phyloP scores from a whole-genome alignment of 1,284 basidiomycete species.

The Cerioporus squamosus region DNA sequence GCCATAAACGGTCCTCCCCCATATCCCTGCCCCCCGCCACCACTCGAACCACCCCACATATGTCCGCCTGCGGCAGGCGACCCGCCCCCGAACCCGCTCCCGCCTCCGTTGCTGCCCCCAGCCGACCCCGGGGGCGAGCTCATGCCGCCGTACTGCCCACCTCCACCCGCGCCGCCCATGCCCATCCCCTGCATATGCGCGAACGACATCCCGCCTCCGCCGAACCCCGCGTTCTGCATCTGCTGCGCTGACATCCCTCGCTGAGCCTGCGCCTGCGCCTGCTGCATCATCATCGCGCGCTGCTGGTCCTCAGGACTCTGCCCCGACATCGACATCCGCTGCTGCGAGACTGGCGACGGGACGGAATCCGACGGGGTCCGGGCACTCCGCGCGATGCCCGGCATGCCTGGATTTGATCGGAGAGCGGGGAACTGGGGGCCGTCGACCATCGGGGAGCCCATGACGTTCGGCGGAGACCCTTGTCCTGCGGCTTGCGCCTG shows the following conservation, averaged over 20 bases:
- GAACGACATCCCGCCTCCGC: constrained; percentile 10
- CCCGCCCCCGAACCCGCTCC: constrained; percentile 19
- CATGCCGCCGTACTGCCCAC: constrained; percentile 43
- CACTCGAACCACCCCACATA: constrained; percentile 27
- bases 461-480: constrained; percentile 16
- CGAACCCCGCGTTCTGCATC: constrained; percentile 20
- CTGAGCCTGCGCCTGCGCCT: constrained; percentile 31
- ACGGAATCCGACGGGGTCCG: constrained; percentile 70
- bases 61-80: constrained; percentile 25
- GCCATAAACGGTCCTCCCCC: constrained; percentile 29
- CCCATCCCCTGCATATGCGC: constrained; percentile 10
- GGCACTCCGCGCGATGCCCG: constrained; percentile 71
- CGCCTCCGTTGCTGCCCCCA: constrained; percentile 16
- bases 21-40: constrained; percentile 19
- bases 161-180: constrained; percentile 9
- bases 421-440: constrained; percentile 35
- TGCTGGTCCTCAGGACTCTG: constrained; percentile 56
- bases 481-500: constrained; percentile 12
- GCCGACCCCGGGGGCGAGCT: constrained; percentile 39
- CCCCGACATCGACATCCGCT: constrained; percentile 29
- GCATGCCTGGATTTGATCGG: constrained; percentile 61
- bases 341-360: constrained; percentile 62
- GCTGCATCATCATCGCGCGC: constrained; percentile 48
- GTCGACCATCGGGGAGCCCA: constrained; percentile 40
- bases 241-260: constrained; percentile 24